Evolutionary conservation across 2,329 filamentous ascomycete genomes (phyloP).

Genomic region (Apiospora phragmitis): DNA sequence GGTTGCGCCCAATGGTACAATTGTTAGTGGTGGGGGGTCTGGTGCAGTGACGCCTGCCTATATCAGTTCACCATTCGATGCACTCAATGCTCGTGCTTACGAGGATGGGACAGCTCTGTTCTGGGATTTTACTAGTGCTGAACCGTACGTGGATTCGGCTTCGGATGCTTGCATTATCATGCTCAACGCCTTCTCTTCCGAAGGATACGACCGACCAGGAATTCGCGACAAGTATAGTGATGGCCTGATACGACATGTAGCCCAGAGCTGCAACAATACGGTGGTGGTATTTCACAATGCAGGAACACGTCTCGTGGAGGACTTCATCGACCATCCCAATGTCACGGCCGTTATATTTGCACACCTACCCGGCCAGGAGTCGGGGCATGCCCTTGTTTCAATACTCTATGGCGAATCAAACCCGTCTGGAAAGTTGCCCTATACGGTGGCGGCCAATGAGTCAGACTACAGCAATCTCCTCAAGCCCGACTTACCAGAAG

Average conservation of each 20-base stretch:
- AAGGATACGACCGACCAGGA: conserved; percentile 65
- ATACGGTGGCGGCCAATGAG: conserved; percentile 58
- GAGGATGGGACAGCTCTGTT: conserved; percentile 58
- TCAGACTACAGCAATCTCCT: conserved; percentile 54
- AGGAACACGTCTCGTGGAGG: conserved; percentile 59
- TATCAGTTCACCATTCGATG: conserved; percentile 55
- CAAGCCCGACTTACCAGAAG: conserved; percentile 58
- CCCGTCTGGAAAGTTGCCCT: conserved; percentile 60
- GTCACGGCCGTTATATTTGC: conserved; percentile 65
- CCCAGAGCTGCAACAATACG: conserved; percentile 59
- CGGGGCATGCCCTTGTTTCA: conserved; percentile 54
- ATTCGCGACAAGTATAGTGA: conserved; percentile 69
- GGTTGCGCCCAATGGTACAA: conserved; percentile 49
- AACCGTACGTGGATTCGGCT: conserved; percentile 48
- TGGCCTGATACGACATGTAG: conserved; percentile 71
- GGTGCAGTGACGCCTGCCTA: conserved; percentile 48
- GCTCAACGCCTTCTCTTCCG: conserved; percentile 69
- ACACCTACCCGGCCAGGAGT: conserved; percentile 70
- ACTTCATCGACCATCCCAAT: conserved; percentile 63
- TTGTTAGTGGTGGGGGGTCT: conserved; percentile 48
- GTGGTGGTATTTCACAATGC: conserved; percentile 67
- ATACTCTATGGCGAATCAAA: conserved; percentile 59
- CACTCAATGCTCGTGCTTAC: conserved; percentile 50
- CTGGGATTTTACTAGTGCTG: conserved; percentile 55
- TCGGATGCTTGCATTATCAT: conserved; percentile 69